Evolutionary conservation across 768 basidiomycete genomes (phyloP).

Genomic region (Lactarius evosmus): DNA sequence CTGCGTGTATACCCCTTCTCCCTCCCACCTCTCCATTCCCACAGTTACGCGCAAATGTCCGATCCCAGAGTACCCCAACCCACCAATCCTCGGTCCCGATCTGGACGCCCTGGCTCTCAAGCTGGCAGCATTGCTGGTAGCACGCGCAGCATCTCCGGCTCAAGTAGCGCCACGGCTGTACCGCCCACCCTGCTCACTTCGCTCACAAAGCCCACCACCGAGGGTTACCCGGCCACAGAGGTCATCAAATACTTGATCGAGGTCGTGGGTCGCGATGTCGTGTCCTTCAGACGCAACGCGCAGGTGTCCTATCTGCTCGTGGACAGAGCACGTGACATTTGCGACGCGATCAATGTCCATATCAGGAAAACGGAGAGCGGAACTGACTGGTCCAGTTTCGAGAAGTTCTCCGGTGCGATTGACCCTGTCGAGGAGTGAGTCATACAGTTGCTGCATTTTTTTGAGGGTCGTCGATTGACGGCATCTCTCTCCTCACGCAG

Average conservation of each 20-base stretch:
- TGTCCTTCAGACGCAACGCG: conserved; percentile 26
- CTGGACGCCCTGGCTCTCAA: neutral
- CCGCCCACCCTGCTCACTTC: neutral
- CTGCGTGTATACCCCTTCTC: neutral
- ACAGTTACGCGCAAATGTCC: neutral
- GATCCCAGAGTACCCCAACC: neutral
- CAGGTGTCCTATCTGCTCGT: conserved; percentile 28
- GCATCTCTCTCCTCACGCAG: neutral
- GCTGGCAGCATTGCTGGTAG: neutral
- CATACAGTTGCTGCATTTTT: too few relatives aligned
- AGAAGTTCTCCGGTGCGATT: conserved; percentile 26
- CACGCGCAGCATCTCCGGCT: neutral
- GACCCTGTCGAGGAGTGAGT: conserved; percentile 29
- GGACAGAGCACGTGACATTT: conserved; percentile 26
- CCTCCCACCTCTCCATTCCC: conserved; percentile 2
- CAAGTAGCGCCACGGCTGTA: conserved; percentile 3
- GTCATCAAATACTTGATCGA: conserved; percentile 27
- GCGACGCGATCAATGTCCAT: conserved; percentile 24
- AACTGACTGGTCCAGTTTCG: conserved; percentile 25
- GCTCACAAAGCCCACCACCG: neutral
- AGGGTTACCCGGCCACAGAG: conserved; percentile 25
- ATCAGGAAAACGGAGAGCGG: conserved; percentile 21
- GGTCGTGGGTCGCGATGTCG: conserved; percentile 21
- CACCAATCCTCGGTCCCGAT: neutral
- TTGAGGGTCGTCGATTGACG: neutral